A percentile compares a stretch with the other conserved stretches of the same genome.
phyloP scores from a whole-genome alignment of 805 yeast genomes.

The Candida palmyrensis region DNA sequence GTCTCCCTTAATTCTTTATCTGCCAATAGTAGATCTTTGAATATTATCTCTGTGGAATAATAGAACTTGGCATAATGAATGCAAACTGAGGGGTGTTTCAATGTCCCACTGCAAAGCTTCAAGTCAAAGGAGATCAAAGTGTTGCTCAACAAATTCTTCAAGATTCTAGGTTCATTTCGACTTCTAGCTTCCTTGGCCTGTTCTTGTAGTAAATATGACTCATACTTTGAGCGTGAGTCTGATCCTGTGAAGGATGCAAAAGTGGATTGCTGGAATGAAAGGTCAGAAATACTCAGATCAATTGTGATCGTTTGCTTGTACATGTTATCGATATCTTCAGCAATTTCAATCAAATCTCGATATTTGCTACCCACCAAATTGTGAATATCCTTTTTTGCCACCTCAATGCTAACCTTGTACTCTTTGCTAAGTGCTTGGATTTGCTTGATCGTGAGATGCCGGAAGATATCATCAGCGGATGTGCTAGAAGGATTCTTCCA shows the following conservation, averaged over 20 bases:
- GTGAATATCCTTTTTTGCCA: constrained; percentile 30
- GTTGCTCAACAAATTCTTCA: constrained; percentile 26
- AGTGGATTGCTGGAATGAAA: constrained; percentile 25
- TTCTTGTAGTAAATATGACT: constrained; percentile 12
- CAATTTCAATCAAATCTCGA: constrained; percentile 38
- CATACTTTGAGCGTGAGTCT: constrained; percentile 15
- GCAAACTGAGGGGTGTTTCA: neutral
- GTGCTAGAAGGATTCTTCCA: constrained; percentile 6
- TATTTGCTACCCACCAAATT: constrained; percentile 35
- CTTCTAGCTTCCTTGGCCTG: constrained; percentile 14
- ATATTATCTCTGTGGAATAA: constrained; percentile 22
- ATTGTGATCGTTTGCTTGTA: constrained; percentile 15
- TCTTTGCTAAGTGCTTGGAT: constrained; percentile 25
- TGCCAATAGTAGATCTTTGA: constrained; percentile 12
- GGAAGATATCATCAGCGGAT: constrained; percentile 32
- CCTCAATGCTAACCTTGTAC: constrained; percentile 20
- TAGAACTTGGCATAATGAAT: constrained; percentile 24
- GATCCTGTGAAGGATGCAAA: constrained; percentile 22
- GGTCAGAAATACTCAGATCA: constrained; percentile 21
- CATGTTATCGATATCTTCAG: constrained; percentile 37
- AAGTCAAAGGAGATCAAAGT: constrained; percentile 25
- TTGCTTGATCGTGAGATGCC: constrained; percentile 24
- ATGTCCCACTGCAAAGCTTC: constrained; percentile 10
- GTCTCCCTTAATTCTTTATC: constrained; percentile 10
- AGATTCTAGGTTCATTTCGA: constrained; percentile 17